phyloP scores from a whole-genome alignment of 768 basidiomycete species.

The Mycena kentingensis region DNA sequence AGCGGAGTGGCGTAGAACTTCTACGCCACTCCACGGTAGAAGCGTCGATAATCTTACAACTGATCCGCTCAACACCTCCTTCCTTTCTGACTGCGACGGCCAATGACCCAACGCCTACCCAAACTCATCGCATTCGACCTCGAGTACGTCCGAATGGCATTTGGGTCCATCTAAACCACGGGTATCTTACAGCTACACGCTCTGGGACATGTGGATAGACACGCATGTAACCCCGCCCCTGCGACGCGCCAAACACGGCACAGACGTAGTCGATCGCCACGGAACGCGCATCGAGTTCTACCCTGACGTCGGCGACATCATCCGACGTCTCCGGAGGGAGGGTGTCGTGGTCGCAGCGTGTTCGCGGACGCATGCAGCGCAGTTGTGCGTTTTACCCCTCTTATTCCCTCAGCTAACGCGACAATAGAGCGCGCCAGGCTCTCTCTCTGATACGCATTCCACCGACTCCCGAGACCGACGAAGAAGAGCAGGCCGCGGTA shows the following conservation, averaged over 20 bases:
- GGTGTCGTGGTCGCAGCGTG: slow-evolving; percentile 67
- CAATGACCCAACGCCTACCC: slow-evolving; percentile 44
- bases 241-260: slow-evolving; percentile 43
- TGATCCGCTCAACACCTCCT: no score
- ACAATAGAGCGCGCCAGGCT: slow-evolving; percentile 69
- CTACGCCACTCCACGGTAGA: no score
- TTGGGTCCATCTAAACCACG: neutral
- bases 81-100: no score
- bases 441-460: slow-evolving; percentile 63
- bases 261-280: slow-evolving; percentile 56
- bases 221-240: slow-evolving; percentile 69
- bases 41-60: no score
- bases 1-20: no score
- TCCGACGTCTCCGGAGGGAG: slow-evolving; percentile 55
- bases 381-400: slow-evolving; percentile 53
- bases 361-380: slow-evolving; percentile 69
- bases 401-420: neutral
- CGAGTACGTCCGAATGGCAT: slow-evolving; percentile 51
- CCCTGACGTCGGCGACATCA: slow-evolving; percentile 71
- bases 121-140: slow-evolving; percentile 79
- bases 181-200: slow-evolving; percentile 60
- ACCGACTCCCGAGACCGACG: slow-evolving; percentile 29
- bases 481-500: slow-evolving; percentile 43
- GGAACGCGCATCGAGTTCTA: slow-evolving; percentile 64
- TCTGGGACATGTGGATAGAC: slow-evolving; percentile 90